phyloP scores from a whole-genome alignment of 768 basidiomycete species.

The Mycena filopes region DNA sequence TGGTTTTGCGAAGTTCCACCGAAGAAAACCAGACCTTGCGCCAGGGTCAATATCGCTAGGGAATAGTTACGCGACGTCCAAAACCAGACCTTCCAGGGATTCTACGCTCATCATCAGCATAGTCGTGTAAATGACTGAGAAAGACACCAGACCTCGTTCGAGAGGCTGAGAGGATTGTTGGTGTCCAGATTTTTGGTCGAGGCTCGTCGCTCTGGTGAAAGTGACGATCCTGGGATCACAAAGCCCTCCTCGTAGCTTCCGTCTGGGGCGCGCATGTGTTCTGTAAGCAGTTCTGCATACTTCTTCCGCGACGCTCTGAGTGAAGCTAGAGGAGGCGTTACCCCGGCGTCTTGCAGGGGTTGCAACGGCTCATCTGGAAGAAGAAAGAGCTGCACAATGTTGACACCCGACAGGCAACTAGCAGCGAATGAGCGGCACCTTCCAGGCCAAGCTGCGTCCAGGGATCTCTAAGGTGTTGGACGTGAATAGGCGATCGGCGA shows the following conservation, averaged over 20 bases:
- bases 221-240: conserved; percentile 60
- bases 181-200: conserved; percentile 62
- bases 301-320: conserved; percentile 62
- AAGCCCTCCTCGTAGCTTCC: conserved; percentile 83
- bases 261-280: conserved; percentile 87
- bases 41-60: too few relatives aligned
- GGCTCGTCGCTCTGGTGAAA: conserved; percentile 44
- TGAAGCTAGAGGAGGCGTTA: conserved; percentile 49
- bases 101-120: conserved; percentile 54
- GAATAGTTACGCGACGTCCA: too few relatives aligned
- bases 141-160: conserved; percentile 66
- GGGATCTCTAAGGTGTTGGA: conserved; percentile 58
- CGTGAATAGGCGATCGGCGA: conserved; percentile 68
- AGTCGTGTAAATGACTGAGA: neutral
- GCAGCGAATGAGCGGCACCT: conserved; percentile 56
- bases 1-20: conserved; percentile 88
- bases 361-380: conserved; percentile 73
- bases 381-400: conserved; percentile 69
- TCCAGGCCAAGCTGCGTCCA: conserved; percentile 90
- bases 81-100: conserved; percentile 98
- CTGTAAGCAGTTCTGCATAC: conserved; percentile 68
- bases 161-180: conserved; percentile 86
- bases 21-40: conserved; percentile 92
- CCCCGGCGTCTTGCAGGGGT: conserved; percentile 46
- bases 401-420: conserved; percentile 18